Evolutionary conservation across 306 rosid species (phyloP), one percentile per base, ranked within the genome.

Genomic region (Sechiopsis laciniata): DNA sequence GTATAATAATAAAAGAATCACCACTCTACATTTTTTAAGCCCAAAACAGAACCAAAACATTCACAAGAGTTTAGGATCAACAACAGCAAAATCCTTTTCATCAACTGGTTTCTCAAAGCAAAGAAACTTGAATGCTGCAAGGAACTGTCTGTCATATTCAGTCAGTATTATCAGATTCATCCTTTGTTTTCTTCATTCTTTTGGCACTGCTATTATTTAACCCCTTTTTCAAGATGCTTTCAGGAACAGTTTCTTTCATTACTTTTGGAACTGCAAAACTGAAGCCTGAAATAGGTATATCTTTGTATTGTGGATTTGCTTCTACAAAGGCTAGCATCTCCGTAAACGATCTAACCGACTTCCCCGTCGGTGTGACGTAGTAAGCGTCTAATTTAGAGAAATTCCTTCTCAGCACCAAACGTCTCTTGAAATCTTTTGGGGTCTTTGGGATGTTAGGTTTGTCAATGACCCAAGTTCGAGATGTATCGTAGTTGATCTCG

Each of bases 381-480:
- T 89, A 88, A 19, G 90, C 80, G 69, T 95, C 99, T 80, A 89
- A 53, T 74, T 89, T 95, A 72, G 97, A 87, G 82, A 86, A 87
- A 77, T 95, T 94, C 72, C 50, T 91, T 78, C 97, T 80, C 2
- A 87, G 84, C 19, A 91, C 88, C 85, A 91, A 75, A 45, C 72
- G 83, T 82, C 96, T 88, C 82, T 55, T 87, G 60, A 95, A 95
- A 72, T 92, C 95, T 73, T 72, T 24, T 5, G 97, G 99, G 54
- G 86, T 78, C 83, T 95, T 95, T 46, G 82, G 90, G 72, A 91
- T 77, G 79, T 88, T 83, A 42, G 97, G 97, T 82, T 85, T 89
- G 82, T 95, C 97, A 7, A 89, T 85, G 77, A 82, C 99, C 99
- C 99, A 91, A 37, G 90, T 91, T 22, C 99, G 85, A 63, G 82